Evolutionary conservation across 371 early-diverging fungal species (phyloP).

Genomic region (Apophysomyces ossiformis): DNA sequence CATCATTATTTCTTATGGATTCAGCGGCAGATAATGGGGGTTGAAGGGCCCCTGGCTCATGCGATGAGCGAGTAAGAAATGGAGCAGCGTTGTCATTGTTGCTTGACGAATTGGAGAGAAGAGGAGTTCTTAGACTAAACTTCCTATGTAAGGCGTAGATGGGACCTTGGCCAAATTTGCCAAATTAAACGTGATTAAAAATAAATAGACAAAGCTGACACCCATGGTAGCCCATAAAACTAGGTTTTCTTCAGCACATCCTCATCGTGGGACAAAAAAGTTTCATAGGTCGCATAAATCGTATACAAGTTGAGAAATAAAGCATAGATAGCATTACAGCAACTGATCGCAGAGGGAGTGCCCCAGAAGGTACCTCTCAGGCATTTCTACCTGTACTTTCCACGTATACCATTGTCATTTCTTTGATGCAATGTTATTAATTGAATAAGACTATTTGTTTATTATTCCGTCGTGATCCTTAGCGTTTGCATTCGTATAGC

Average conservation of each 20-base stretch:
- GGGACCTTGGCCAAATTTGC: constrained; percentile 44
- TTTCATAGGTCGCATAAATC: constrained; percentile 48
- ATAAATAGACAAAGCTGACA: constrained; percentile 35
- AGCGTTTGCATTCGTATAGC: too few species aligned
- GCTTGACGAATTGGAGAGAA: background rate
- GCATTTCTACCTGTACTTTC: too few species aligned
- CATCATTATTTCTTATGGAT: background rate
- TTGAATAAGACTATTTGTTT: too few species aligned
- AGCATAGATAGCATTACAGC: too few species aligned
- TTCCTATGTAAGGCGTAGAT: constrained; percentile 33
- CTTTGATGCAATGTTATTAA: too few species aligned
- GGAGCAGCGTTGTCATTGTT: background rate
- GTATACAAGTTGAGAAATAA: too few species aligned
- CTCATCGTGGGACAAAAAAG: constrained; percentile 36
- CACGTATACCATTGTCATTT: too few species aligned
- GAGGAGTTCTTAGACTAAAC: constrained; percentile 30
- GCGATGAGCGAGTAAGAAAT: constrained; percentile 1
- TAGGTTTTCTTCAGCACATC: constrained; percentile 45
- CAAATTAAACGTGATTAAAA: constrained; percentile 48
- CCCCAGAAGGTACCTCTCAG: too few species aligned
- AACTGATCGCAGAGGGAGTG: too few species aligned
- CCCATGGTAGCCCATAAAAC: constrained; percentile 56
- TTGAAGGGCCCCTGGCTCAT: background rate
- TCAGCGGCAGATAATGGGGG: background rate
- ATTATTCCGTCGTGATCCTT: too few species aligned